Conservation (phyloP, 2,329 filamentous ascomycete genomes). For the Aspergillus sp. region DNA sequence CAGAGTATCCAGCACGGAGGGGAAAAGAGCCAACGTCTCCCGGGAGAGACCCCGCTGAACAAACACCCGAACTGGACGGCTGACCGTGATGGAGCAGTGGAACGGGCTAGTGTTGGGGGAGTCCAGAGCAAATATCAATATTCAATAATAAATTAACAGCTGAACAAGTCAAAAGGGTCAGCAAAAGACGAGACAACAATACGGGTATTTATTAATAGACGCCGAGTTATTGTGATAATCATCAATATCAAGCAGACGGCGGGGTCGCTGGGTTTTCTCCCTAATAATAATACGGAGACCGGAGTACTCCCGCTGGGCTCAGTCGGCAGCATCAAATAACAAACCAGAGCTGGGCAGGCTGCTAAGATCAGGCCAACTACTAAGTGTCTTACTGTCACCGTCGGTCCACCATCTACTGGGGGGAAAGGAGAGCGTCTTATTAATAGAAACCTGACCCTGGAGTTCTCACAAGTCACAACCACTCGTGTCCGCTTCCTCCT, state of each 20-base stretch:
- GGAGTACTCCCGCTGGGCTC: neutral
- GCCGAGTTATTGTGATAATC: neutral
- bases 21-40: constrained; percentile 1
- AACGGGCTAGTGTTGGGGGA: neutral
- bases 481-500: neutral
- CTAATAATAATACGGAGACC: no score
- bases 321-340: no score
- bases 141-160: no score
- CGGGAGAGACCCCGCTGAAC: constrained; percentile 8
- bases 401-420: neutral
- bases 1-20: neutral
- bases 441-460: neutral
- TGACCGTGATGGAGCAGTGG: neutral
- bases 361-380: neutral
- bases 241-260: neutral
- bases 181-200: neutral
- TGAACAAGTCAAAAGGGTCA: no score
- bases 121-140: no score
- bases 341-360: neutral
- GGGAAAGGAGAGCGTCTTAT: neutral
- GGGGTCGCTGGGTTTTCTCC: neutral
- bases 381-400: neutral
- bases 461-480: neutral
- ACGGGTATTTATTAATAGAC: neutral
- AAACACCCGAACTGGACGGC: neutral